Evolutionary conservation across 1,139 yeast species (phyloP).

Genomic region (Protomyces gravidus): DNA sequence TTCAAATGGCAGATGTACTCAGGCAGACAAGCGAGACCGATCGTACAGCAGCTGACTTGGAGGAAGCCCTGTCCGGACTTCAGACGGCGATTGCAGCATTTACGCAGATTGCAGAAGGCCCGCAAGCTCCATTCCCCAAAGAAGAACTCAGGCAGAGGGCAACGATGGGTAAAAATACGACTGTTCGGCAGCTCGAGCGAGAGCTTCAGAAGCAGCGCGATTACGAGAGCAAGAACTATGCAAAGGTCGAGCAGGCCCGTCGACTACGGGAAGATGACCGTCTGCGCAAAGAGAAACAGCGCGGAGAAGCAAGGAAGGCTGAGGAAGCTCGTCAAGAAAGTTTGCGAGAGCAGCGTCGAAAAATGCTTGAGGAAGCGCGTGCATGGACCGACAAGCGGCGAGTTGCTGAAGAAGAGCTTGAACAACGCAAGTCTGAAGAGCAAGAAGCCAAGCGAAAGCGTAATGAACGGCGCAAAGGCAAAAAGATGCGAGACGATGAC

Average conservation of each 20-base stretch:
- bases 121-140: slow-evolving; percentile 67
- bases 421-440: slow-evolving; percentile 14
- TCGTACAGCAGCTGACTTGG: slow-evolving; percentile 61
- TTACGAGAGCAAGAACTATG: slow-evolving; percentile 46
- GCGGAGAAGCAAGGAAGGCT: slow-evolving; percentile 3
- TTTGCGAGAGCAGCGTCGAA: slow-evolving; percentile 20
- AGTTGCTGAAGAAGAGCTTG: slow-evolving; percentile 26
- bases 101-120: slow-evolving; percentile 56
- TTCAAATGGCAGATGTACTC: slow-evolving; percentile 79
- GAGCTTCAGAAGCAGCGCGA: slow-evolving; percentile 69
- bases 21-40: slow-evolving; percentile 59
- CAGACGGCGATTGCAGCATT: slow-evolving; percentile 60
- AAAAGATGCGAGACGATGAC: neutral
- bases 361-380: slow-evolving; percentile 26
- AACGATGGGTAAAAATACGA: slow-evolving; percentile 71
- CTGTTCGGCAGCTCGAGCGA: slow-evolving; percentile 65
- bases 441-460: slow-evolving; percentile 14
- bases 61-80: slow-evolving; percentile 55
- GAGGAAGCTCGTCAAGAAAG: slow-evolving; percentile 19
- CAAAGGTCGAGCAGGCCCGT: slow-evolving; percentile 36
- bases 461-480: neutral
- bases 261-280: slow-evolving; percentile 27
- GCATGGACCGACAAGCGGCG: slow-evolving; percentile 23
- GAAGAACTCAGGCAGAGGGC: slow-evolving; percentile 81
- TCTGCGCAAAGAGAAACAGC: neutral